Percentiles rank a stretch among this genome's conserved stretches.
These are phyloP conservation scores for Amanita brunnescens DNA, from an alignment of 768 basidiomycete species.

Conservation along the genomic window DNA sequence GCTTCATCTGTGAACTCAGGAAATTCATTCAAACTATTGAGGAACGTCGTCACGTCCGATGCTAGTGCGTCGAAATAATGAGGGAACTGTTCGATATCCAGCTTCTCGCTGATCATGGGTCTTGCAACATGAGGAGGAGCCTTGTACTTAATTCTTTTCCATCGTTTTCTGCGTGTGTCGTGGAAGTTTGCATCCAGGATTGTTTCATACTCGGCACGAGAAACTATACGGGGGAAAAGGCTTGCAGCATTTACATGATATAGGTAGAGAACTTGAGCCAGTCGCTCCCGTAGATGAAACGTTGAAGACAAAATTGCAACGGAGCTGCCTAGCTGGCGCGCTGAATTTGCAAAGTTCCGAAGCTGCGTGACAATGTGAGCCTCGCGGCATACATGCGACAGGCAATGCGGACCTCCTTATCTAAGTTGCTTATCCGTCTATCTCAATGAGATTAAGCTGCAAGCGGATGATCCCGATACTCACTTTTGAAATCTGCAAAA, in stretches of 20 bases:
- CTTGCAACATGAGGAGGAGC: constrained; percentile 41
- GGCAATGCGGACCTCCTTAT: constrained; percentile 42
- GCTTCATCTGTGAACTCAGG: constrained; percentile 72
- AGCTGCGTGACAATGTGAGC: constrained; percentile 31
- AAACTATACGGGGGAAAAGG: constrained; percentile 62
- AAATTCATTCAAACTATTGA: constrained; percentile 68
- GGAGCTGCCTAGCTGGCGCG: constrained; percentile 68
- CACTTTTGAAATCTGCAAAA: constrained; percentile 60
- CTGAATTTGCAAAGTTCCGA: constrained; percentile 68
- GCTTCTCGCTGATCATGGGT: constrained; percentile 44
- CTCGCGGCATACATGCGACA: constrained; percentile 1
- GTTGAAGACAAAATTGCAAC: constrained; percentile 71
- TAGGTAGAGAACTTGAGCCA: constrained; percentile 59
- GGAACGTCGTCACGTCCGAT: constrained; percentile 57
- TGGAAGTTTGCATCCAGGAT: constrained; percentile 20
- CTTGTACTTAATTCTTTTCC: constrained; percentile 25
- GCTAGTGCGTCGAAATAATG: constrained; percentile 54
- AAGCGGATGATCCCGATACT: constrained; percentile 9
- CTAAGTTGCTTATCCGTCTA: constrained; percentile 53
- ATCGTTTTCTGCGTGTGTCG: constrained; percentile 22
- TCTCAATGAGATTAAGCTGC: constrained; percentile 4
- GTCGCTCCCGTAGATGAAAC: constrained; percentile 59
- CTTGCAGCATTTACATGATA: constrained; percentile 72
- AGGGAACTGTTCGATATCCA: constrained; percentile 62
- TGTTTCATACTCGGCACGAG: constrained; percentile 31